Base-by-base conservation (phyloP, 2,329 filamentous ascomycete genomes). In the Ophiostoma triangulosporum region DNA sequence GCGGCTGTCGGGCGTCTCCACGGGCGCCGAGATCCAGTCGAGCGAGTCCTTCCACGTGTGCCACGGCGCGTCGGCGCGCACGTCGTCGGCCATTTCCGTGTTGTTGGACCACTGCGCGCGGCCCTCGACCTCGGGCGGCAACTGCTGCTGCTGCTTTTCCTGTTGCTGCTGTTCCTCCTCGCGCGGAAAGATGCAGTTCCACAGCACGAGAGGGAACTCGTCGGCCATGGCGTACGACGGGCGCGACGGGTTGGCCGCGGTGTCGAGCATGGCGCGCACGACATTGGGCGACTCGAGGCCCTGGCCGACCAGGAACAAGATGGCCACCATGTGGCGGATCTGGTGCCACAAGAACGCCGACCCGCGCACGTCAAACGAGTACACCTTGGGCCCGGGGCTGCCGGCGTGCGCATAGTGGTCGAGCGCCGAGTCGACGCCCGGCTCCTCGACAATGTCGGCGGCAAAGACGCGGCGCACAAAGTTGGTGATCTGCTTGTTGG, bases 321-420 rank as follows among this genome's bases (percentile, higher is more conserved):
- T 74, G 15, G 84, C 80, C n/a, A 94, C 83, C 80, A 98, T 90
- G 70, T 91, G 88, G 24, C 93, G 83, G 60, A 98, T 94, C 70
- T 98, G 93, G 69, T 98, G 93, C 93, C 93, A 98, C 48, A 98
- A 71, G 68, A 98, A 98, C 1, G 90, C 93, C 7, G 86, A 89
- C 20, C 93, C 93, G 60, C 90, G 81, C 38, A 98, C 81, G 55
- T 84, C 83, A 68, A 98, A 94, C 57, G 84, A 83, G 70, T 94
- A 97, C 14, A 96, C 77, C 63, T 88, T 86, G 6, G 81, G 76
- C 6, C 57, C 33, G 46, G 54, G 46, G 3, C 62, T 35, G 53
- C 70, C 65, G 9, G 24, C 22, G 63, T 26, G 20, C 1, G 40
- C 33, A 20, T 86, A 68, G 62, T 80, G 84, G 0, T 75, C 75